A percentile compares a stretch with the other conserved stretches of the same genome.
Evolutionary conservation across 2,329 filamentous ascomycete genomes (phyloP).

Genomic region (Pseudogymnoascus sp.): DNA sequence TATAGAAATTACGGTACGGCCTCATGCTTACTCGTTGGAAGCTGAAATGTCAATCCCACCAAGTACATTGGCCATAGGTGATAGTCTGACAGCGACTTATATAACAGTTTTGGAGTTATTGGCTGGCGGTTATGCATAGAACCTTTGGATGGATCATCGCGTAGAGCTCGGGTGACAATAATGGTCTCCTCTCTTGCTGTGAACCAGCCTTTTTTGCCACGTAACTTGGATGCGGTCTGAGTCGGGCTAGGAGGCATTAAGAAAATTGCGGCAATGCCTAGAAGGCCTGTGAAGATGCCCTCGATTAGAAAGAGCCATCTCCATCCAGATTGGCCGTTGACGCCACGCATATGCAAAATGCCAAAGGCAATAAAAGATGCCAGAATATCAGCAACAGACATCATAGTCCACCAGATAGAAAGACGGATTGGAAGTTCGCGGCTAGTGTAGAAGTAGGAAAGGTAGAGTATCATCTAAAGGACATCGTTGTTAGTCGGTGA

Average conservation of each 20-base stretch:
- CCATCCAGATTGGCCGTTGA: constrained; percentile 20
- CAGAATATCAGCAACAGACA: constrained; percentile 18
- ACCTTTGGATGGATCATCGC: constrained; percentile 41
- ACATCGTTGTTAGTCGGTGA: constrained; percentile 31
- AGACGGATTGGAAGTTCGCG: constrained; percentile 22
- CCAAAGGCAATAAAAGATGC: constrained; percentile 22
- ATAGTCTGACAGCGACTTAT: constrained; percentile 41
- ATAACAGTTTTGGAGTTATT: constrained; percentile 36
- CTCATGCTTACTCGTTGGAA: constrained; percentile 34
- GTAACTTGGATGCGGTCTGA: constrained; percentile 41
- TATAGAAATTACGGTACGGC: neutral
- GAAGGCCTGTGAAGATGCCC: constrained; percentile 22
- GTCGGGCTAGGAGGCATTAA: constrained; percentile 23
- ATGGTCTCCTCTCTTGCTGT: constrained; percentile 52
- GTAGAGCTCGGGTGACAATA: constrained; percentile 50
- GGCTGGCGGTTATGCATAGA: constrained; percentile 44
- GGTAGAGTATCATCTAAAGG: constrained; percentile 24
- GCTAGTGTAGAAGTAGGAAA: constrained; percentile 24
- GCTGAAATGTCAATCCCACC: constrained; percentile 39
- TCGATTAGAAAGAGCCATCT: constrained; percentile 34
- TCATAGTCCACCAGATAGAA: constrained; percentile 22
- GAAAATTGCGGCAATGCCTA: constrained; percentile 18
- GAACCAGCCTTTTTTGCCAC: constrained; percentile 55
- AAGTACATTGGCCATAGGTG: constrained; percentile 45
- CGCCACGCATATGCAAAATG: constrained; percentile 20